Percentiles rank a stretch among this genome's conserved stretches.
Evolutionary conservation across 2,329 filamentous ascomycete species (phyloP).

Genomic region (Purpureocillium takamizusanense): DNA sequence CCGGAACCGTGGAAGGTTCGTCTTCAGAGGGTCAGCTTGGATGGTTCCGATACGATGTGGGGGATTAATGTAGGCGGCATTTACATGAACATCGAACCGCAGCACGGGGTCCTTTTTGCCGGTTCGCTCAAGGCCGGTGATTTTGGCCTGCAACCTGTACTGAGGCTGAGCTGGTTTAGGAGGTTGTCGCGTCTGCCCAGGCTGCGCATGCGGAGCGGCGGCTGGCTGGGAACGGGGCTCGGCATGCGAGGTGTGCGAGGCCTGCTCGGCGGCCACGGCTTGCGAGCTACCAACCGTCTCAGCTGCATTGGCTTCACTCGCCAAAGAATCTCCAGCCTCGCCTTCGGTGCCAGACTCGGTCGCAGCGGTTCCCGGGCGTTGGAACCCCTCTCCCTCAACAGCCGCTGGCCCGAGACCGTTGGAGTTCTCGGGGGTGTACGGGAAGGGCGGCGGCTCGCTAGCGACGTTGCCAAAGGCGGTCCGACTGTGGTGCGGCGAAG

Average conservation of each 20-base stretch:
- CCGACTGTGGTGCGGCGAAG: conserved; percentile 38
- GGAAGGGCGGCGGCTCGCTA: conserved; percentile 33
- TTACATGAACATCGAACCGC: conserved; percentile 91
- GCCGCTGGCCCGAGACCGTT: conserved; percentile 33
- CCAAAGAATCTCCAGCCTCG: conserved; percentile 24
- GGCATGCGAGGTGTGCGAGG: conserved; percentile 4
- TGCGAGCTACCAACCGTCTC: conserved; percentile 10
- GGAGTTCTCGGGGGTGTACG: conserved; percentile 31
- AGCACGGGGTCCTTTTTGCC: conserved; percentile 94
- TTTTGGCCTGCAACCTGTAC: conserved; percentile 87
- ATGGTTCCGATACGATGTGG: background rate
- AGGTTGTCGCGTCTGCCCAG: conserved; percentile 35
- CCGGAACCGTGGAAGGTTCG: conserved; percentile 94
- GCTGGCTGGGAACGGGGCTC: conserved; percentile 18
- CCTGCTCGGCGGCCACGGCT: conserved; percentile 5
- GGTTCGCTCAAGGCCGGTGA: conserved; percentile 84
- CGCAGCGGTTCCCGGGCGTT: conserved; percentile 37
- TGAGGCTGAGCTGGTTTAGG: conserved; percentile 56
- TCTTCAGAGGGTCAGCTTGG: conserved; percentile 42
- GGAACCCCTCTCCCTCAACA: conserved; percentile 29
- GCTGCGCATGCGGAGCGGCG: conserved; percentile 10
- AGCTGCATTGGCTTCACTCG: conserved; percentile 7
- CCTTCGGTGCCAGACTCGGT: conserved; percentile 35
- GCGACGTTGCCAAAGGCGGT: conserved; percentile 31
- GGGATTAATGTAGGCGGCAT: conserved; percentile 3